Base-by-base conservation (phyloP, 495 filamentous ascomycete genomes). In the Penicillium ucsense region DNA sequence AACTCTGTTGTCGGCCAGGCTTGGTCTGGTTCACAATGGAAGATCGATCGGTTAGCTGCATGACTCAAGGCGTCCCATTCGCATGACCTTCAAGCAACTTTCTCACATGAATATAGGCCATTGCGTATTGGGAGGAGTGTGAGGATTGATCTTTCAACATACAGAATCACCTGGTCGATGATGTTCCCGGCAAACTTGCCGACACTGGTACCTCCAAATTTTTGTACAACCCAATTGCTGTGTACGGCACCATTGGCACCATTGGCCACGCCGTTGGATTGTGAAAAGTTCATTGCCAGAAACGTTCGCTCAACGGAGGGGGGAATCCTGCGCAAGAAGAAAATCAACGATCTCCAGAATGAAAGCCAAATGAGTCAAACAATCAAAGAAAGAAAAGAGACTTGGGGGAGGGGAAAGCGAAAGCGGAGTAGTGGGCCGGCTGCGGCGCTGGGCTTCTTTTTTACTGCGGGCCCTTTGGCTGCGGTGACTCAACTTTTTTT, bases 191-290 rank as follows among this genome's bases (percentile, higher is more conserved):
- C 71, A 54, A 83, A 84, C 64, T 88, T 88, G 46, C 78, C 78
- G 27, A 81, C 70, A 52, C 84, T 88, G 27, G 84, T 91, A 41
- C 86, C 86, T 40, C 86, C 85, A 59, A 88, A 90, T 60, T 90
- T 92, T 55, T 91, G 86, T 27, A 92, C 84, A n/a, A 89, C 66
- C 85, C 86, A 89, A 53, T 67, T 64, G 56, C 60, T 64, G 38
- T 56, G 59, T 31, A 42, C 31, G 10, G 57, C 56, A 48, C 43
- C 33, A 1, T 40, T 5, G 3, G 38, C 49, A 20, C 20, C 20
- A 20, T 20, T 20, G 20, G 38, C 49, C 35, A 45, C 46, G 4
- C 31, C 20, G 31, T 52, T 51, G 38, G 57, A 35, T 39, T 60
- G 35, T 27, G 58, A 49, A 11, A 54, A 45, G 42, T 49, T 46